Percentiles rank a stretch among this genome's conserved stretches.
Evolutionary conservation across 495 filamentous ascomycete species (phyloP).

Genomic region (Trichoderma reesei): DNA sequence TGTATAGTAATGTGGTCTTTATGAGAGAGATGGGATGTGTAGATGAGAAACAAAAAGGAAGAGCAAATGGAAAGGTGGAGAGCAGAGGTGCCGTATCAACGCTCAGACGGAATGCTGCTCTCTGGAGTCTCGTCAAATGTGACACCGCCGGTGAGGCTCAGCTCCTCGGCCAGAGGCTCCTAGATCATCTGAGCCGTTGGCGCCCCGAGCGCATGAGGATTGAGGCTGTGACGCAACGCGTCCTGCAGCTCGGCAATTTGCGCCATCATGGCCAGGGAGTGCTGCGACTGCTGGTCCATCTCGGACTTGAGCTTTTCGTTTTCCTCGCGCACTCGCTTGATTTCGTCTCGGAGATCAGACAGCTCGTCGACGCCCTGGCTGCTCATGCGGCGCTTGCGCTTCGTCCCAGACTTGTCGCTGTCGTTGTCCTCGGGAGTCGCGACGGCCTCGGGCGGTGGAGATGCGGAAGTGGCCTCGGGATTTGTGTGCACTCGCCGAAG

Average conservation of each 20-base stretch:
- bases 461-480: conserved; percentile 14
- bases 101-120: background rate
- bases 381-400: conserved; percentile 27
- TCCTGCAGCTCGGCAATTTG: conserved; percentile 20
- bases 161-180: background rate
- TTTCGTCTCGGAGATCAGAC: conserved; percentile 28
- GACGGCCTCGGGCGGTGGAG: conserved; percentile 14
- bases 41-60: background rate
- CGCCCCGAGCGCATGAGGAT: background rate
- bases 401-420: conserved; percentile 23
- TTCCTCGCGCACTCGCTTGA: conserved; percentile 28
- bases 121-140: background rate
- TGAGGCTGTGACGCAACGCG: conserved; percentile 15
- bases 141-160: background rate
- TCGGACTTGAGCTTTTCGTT: conserved; percentile 27
- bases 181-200: conserved; percentile 13
- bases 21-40: background rate
- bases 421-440: conserved; percentile 25
- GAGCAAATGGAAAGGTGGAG: background rate
- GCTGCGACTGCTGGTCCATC: conserved; percentile 22
- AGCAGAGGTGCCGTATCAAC: background rate
- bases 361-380: conserved; percentile 16
- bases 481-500: conserved; percentile 64
- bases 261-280: conserved; percentile 22
- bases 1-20: background rate